Percentiles rank a stretch among this genome's conserved stretches.
phyloP scores from a whole-genome alignment of 768 basidiomycete species.

The Agrocybe pediades region DNA sequence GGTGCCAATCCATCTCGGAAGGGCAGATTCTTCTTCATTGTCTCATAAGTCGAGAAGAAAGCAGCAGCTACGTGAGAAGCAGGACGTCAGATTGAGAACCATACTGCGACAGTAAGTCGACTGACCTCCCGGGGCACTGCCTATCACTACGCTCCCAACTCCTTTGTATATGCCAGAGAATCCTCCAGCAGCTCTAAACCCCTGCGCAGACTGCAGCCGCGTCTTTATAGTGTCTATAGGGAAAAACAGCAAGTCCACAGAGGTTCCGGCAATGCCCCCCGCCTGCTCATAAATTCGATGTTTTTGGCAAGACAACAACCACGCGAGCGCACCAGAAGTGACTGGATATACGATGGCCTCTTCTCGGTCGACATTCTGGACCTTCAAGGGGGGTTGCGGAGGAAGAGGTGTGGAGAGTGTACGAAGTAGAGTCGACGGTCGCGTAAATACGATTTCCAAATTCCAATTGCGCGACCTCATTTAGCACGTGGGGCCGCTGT shows the following conservation, averaged over 20 bases:
- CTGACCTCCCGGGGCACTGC: conserved; percentile 92
- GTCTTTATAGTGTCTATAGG: conserved; percentile 98
- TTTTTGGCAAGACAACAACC: neutral
- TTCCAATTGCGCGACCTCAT: neutral
- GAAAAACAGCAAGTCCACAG: conserved; percentile 95
- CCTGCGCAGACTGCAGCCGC: conserved; percentile 85
- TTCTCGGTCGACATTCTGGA: conserved; percentile 17
- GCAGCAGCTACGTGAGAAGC: conserved; percentile 69
- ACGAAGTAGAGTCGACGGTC: neutral
- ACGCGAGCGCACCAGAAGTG: conserved; percentile 26
- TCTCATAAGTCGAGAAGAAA: conserved; percentile 95
- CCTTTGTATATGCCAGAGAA: conserved; percentile 92
- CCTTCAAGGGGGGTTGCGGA: conserved; percentile 1
- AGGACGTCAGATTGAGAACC: conserved; percentile 1
- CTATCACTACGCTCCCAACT: conserved; percentile 90
- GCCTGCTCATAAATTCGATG: conserved; percentile 39
- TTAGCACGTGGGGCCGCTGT: neutral
- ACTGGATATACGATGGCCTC: conserved; percentile 32
- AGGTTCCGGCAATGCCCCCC: conserved; percentile 88
- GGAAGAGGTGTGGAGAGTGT: neutral
- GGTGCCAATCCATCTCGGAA: conserved; percentile 62
- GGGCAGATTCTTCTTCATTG: conserved; percentile 77
- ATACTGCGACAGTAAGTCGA: conserved; percentile 9
- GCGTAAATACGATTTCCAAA: neutral
- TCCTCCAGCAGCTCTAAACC: conserved; percentile 84